Evolutionary conservation across 2,329 filamentous ascomycete genomes (phyloP).

Genomic region (Sclerotinia borealis): DNA sequence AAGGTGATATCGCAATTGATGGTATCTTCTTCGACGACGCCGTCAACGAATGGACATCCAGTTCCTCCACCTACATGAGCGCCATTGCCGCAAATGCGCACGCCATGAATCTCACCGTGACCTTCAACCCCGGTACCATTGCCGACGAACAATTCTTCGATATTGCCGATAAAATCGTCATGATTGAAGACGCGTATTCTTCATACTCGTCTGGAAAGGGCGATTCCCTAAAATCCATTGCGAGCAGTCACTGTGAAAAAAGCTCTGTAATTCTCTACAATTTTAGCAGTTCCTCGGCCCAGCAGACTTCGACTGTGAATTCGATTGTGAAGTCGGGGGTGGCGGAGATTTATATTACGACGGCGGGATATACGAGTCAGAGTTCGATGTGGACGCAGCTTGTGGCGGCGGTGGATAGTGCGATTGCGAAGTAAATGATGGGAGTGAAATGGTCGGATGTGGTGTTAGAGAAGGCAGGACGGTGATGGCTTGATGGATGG

Average conservation of each 20-base stretch:
- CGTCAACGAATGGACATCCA: not conserved
- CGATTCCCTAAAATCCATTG: not conserved
- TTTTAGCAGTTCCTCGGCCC: not conserved
- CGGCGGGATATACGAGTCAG: not conserved
- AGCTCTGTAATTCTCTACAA: slow-evolving; percentile 4
- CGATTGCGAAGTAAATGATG: not conserved
- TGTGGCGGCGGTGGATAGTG: not conserved
- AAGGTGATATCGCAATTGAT: not conserved
- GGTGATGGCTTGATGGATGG: not conserved
- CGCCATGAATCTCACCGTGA: not conserved
- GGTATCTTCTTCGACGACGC: slow-evolving; percentile 10
- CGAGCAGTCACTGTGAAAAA: not conserved
- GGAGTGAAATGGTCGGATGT: not conserved
- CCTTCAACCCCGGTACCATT: slow-evolving; percentile 4
- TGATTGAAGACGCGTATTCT: not conserved
- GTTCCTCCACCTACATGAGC: not conserved
- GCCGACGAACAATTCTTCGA: not conserved
- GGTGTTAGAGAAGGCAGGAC: not conserved
- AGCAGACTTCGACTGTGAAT: not conserved
- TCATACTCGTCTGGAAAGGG: not conserved
- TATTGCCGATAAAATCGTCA: slow-evolving; percentile 3
- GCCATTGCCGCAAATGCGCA: not conserved
- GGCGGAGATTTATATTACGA: not conserved
- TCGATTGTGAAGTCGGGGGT: not conserved
- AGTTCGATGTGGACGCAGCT: not conserved